Conservation (phyloP, 345 rosid species). For the Populus deltoides region DNA sequence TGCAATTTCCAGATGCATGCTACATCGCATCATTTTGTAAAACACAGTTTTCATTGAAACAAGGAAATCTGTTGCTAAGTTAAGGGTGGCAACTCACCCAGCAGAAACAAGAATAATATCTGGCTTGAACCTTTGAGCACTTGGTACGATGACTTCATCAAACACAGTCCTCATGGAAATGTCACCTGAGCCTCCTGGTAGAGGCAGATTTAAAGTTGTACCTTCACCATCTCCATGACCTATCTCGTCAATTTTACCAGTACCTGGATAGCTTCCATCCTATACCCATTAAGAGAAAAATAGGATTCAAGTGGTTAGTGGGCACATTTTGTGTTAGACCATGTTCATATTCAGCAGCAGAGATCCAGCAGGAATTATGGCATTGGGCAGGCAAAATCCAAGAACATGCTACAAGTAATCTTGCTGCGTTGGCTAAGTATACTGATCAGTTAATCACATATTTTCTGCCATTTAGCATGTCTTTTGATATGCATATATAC, state of each 20-base stretch:
- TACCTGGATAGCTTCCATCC: conserved; percentile 97
- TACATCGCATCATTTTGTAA: neutral
- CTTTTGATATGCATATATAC: neutral
- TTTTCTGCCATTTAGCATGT: neutral
- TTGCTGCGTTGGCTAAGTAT: neutral
- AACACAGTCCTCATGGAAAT: conserved; percentile 74
- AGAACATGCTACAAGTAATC: neutral
- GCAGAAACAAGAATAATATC: conserved; percentile 96
- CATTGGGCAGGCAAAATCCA: neutral
- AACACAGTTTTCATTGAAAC: neutral
- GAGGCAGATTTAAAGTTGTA: conserved; percentile 73
- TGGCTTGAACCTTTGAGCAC: conserved; percentile 86
- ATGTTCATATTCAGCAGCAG: neutral
- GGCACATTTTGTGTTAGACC: neutral
- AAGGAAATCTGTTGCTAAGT: neutral
- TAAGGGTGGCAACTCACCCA: conserved; percentile 52
- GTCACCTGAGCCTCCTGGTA: conserved; percentile 97
- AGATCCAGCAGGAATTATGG: neutral
- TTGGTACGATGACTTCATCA: conserved; percentile 82
- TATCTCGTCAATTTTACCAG: conserved; percentile 68
- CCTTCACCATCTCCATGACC: conserved; percentile 92
- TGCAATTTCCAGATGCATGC: neutral
- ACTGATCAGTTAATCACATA: neutral
- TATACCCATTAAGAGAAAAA: conserved; percentile 14
- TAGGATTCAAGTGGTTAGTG: conserved; percentile 1